phyloP scores from a whole-genome alignment of 805 yeast genomes.

The Starmerella stellata region DNA sequence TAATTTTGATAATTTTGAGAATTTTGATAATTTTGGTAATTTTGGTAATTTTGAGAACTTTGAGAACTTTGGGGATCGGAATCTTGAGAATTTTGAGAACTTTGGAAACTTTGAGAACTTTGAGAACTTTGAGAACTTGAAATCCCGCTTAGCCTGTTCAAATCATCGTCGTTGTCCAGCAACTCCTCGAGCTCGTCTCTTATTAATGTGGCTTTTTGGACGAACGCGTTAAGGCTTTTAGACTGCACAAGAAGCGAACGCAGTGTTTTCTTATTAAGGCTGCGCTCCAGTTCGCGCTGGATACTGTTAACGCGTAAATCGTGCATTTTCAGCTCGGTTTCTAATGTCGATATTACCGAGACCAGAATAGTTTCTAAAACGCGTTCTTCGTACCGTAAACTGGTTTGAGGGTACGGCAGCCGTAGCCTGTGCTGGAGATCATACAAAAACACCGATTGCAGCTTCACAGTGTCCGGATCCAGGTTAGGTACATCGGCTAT shows the following conservation, averaged over 20 bases:
- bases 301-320: constrained; percentile 57
- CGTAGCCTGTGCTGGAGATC: constrained; percentile 55
- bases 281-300: constrained; percentile 57
- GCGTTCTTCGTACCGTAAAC: constrained; percentile 70
- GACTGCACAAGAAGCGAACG: constrained; percentile 66
- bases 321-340: constrained; percentile 75
- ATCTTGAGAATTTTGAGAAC: neutral
- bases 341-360: constrained; percentile 57
- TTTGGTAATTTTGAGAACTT: neutral
- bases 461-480: constrained; percentile 38
- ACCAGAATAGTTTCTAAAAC: constrained; percentile 79
- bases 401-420: constrained; percentile 25
- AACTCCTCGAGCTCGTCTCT: constrained; percentile 72
- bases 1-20: neutral
- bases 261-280: constrained; percentile 62
- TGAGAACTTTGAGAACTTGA: neutral
- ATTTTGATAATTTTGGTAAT: no score
- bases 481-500: constrained; percentile 48
- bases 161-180: constrained; percentile 70
- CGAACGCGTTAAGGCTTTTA: constrained; percentile 66
- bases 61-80: neutral
- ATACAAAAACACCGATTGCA: constrained; percentile 60
- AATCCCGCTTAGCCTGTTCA: constrained; percentile 63
- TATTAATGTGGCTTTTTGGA: constrained; percentile 64
- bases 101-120: neutral